A percentile compares a stretch with the other conserved stretches of the same genome.
Evolutionary conservation across 2,329 filamentous ascomycete species (phyloP).

Genomic region (Aspergillus cejpii): DNA sequence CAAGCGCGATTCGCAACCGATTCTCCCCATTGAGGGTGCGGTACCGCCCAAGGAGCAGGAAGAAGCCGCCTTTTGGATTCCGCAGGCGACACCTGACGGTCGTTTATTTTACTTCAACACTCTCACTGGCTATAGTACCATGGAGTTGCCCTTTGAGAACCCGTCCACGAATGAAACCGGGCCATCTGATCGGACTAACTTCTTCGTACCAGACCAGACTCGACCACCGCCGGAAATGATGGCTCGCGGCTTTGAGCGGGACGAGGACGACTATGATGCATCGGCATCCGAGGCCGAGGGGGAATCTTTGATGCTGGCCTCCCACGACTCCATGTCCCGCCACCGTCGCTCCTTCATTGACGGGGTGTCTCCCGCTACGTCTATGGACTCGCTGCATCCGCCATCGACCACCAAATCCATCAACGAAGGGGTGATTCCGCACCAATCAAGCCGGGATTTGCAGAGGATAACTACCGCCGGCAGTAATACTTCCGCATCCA

Average conservation of each 20-base stretch:
- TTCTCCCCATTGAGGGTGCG: constrained; percentile 62
- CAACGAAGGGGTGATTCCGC: constrained; percentile 44
- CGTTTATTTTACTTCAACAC: constrained; percentile 97
- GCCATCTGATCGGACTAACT: constrained; percentile 80
- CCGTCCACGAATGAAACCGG: constrained; percentile 76
- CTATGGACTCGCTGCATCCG: constrained; percentile 81
- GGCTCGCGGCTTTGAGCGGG: constrained; percentile 70
- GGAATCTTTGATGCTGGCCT: constrained; percentile 63
- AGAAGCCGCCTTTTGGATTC: constrained; percentile 95
- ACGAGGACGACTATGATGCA: constrained; percentile 86
- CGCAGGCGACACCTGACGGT: constrained; percentile 89
- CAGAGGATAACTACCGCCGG: constrained; percentile 41
- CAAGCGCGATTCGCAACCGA: constrained; percentile 54
- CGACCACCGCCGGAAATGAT: constrained; percentile 86
- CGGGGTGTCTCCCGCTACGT: constrained; percentile 75
- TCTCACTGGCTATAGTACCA: constrained; percentile 87
- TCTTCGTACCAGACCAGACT: constrained; percentile 81
- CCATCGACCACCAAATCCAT: constrained; percentile 55
- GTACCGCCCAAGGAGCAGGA: constrained; percentile 59
- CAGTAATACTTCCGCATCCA: constrained; percentile 50
- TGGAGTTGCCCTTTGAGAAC: constrained; percentile 89
- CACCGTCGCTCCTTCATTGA: constrained; percentile 62
- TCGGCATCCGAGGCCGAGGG: constrained; percentile 85
- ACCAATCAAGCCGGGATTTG: constrained; percentile 14
- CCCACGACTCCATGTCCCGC: constrained; percentile 59